Base-by-base conservation (phyloP, 139 green algal species). In the Picochlorum sp. region DNA sequence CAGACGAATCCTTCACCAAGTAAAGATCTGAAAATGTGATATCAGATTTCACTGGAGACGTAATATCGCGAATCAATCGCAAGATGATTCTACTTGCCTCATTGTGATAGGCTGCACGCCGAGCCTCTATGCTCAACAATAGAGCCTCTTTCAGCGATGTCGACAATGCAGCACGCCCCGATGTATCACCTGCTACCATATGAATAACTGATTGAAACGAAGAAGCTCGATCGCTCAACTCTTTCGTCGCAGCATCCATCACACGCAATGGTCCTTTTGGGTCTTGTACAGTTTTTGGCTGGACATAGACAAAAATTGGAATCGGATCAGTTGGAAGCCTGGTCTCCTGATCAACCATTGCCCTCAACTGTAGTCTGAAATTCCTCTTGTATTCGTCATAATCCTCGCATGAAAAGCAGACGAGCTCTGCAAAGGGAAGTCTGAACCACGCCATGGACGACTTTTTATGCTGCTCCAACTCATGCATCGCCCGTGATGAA, bases 1-100 rank as follows among this genome's bases (percentile, higher is more conserved):
- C 71, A 45, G 61, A 49, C 57, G 77, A 85, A 77, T 97, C 90
- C 71, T 95, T 94, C 10, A 92, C 79, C 37, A 95, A 72, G 71
- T 84, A 96, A 6, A 96, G 79, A 15, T 68, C 83, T 23, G 70
- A 63, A 66, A 97, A 95, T 61, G 38, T 70, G 10, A 56, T 41
- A 15, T 47, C 24, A 38, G 26, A 50, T 13, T 54, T 20, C 10
- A 32, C 45, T 24, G 37, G 14, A 23, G 61, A 16, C 14, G 61
- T 54, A 9, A 20, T 54, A 24, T 54, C 47, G 6, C 47, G 47
- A 21, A 54, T 54, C 13, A 54, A 54, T 20, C 47, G 47, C 47
- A 54, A 16, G 13, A 66, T 41, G 15, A 45, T 38, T 44, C 37
- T 18, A 26, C 79, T 2, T 49, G 86, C 87, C 79, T 90, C 83